A percentile compares a stretch with the other conserved stretches of the same genome.
phyloP scores from a whole-genome alignment of 2,329 filamentous ascomycete species.

The Trichoderma atrobrunneum region DNA sequence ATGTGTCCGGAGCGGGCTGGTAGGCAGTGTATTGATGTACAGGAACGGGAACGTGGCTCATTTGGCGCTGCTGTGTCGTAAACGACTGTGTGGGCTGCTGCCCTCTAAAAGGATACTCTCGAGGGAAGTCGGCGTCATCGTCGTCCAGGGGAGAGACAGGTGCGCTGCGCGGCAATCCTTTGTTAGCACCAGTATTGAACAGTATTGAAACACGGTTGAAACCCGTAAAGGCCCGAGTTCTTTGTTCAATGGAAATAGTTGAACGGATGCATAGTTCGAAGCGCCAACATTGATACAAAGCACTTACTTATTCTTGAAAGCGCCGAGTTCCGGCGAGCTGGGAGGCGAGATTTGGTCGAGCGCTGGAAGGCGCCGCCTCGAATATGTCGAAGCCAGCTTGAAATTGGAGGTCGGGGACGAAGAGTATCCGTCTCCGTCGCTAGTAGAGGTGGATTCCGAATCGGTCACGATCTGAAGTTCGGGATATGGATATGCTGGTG shows the following conservation, averaged over 20 bases:
- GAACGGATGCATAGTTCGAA: neutral
- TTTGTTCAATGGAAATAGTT: neutral
- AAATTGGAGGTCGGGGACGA: conserved; percentile 39
- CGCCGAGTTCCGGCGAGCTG: conserved; percentile 52
- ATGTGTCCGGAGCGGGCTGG: conserved; percentile 21
- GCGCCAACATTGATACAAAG: neutral
- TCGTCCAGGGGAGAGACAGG: conserved; percentile 55
- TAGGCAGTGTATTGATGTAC: neutral
- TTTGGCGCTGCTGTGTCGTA: conserved; percentile 18
- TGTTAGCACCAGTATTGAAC: neutral
- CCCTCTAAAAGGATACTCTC: conserved; percentile 26
- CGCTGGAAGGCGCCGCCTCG: conserved; percentile 37
- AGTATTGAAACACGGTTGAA: neutral
- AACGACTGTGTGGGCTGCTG: conserved; percentile 22
- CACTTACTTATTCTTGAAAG: conserved; percentile 43
- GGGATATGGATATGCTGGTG: conserved; percentile 50
- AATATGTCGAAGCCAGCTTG: conserved; percentile 29
- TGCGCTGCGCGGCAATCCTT: conserved; percentile 28
- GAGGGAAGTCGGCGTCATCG: conserved; percentile 40
- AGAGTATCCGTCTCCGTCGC: conserved; percentile 33
- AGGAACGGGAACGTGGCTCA: neutral
- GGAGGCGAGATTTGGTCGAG: conserved; percentile 52
- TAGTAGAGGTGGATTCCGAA: conserved; percentile 19
- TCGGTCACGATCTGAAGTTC: conserved; percentile 19
- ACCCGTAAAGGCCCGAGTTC: neutral